Evolutionary conservation across 306 rosid genomes (phyloP), one percentile per base, ranked within the genome.

Genomic region (Vigna mungo): DNA sequence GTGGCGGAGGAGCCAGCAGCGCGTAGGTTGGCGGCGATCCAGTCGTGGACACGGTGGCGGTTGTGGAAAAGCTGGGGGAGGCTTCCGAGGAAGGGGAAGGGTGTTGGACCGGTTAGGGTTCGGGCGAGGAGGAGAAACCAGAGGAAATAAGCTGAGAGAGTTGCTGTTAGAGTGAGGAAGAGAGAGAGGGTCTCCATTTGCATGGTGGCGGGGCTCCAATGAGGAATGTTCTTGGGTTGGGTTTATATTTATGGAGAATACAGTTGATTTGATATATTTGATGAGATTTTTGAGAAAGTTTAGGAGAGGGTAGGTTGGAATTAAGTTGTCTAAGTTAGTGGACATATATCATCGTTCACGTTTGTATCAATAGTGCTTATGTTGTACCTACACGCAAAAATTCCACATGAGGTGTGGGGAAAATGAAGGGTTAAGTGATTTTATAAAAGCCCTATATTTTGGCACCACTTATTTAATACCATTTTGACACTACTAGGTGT

Each of bases 71-170:
- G 92, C 6, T 14, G 14, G 2, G 96, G 98, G 10, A 94, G 88
- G 86, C 97, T 94, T 0, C 98, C 98, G 0, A 90, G 75, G 2
- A 94, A 0, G 0, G 98, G 97, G 93, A 93, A 90, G 0, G 84
- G 78, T 39, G 74, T 88, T 0, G 98, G 98, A 21, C 98, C 98
- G 39, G 89, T 89, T 34, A 94, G 89, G 68, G 72, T 90, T n/a
- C 83, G 75, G 25, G 88, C 77, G 1, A 92, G 80, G 81, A 87
- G 72, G 7, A 64, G 56, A 78, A 92, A 92, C 98, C 98, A 94
- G 0, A 94, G 79, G 51, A 87, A 72, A 56, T 94, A 94, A 21
- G 86, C 80, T 1, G 83, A 72, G 0, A 80, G 12, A 5, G 77
- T 80, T 54, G 85, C 90, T 34, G 72, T 52, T 9, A 91, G 14